These are phyloP conservation scores for Didymella arachidicola DNA, from an alignment of 2,329 filamentous ascomycete genomes.

Conservation along the genomic window DNA sequence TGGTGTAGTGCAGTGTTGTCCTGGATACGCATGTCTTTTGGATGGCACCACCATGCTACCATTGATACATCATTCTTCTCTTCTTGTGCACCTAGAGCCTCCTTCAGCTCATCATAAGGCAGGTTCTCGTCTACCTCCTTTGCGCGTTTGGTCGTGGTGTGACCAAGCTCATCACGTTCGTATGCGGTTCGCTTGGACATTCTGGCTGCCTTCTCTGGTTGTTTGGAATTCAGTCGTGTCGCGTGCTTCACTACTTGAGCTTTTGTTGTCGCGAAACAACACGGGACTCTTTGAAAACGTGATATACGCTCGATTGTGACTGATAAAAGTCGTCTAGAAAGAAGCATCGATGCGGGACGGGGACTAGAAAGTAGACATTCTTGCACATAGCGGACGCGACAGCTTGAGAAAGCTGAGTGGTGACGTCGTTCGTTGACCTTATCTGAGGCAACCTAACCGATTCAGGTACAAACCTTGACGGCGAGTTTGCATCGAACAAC, in stretches of 20 bases:
- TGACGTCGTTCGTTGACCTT: constrained; percentile 34
- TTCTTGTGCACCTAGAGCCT: constrained; percentile 51
- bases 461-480: constrained; percentile 31
- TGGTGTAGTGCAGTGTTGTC: constrained; percentile 59
- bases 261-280: constrained; percentile 1
- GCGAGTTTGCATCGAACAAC: constrained; percentile 24
- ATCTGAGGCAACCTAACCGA: constrained; percentile 20
- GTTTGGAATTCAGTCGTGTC: constrained; percentile 22
- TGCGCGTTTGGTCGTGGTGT: constrained; percentile 59
- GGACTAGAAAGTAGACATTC: not conserved
- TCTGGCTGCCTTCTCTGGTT: constrained; percentile 14
- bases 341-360: constrained; percentile 22
- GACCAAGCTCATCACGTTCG: constrained; percentile 46
- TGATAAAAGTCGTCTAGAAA: constrained; percentile 10
- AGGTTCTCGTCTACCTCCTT: constrained; percentile 58
- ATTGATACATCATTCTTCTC: constrained; percentile 50
- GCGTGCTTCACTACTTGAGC: constrained; percentile 22
- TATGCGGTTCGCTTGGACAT: constrained; percentile 46
- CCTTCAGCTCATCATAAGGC: constrained; percentile 54
- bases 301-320: constrained; percentile 4
- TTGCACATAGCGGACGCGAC: not conserved
- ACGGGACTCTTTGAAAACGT: constrained; percentile 1
- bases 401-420: constrained; percentile 26
- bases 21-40: constrained; percentile 59
- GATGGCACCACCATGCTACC: constrained; percentile 61